Percentiles rank a stretch among this genome's conserved stretches.
Conservation (phyloP, 179 eudicot genomes). For the Dionaea muscipula region DNA sequence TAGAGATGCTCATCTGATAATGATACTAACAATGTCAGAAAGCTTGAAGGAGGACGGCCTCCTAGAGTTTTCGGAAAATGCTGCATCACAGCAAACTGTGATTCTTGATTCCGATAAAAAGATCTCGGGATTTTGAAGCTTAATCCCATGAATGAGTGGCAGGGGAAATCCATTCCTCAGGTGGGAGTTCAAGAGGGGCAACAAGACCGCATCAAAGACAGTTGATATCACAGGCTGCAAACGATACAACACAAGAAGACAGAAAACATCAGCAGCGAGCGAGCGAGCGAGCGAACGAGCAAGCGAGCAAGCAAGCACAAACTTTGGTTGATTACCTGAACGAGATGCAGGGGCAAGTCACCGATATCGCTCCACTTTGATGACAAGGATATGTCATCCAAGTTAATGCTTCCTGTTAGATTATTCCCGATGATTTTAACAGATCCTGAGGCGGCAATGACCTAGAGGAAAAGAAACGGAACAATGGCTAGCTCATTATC, state of each 20-base stretch:
- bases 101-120: slow-evolving; percentile 22
- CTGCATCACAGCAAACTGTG: slow-evolving; percentile 25
- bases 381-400: slow-evolving; percentile 43
- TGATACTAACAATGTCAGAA: too few relatives aligned
- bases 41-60: too few relatives aligned
- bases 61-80: slow-evolving; percentile 11
- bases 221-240: slow-evolving; percentile 30
- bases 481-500: not conserved
- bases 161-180: slow-evolving; percentile 28
- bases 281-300: not conserved
- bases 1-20: too few relatives aligned
- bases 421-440: slow-evolving; percentile 49
- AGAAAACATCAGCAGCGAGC: not conserved
- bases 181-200: slow-evolving; percentile 23
- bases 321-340: slow-evolving; percentile 21
- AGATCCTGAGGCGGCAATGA: slow-evolving; percentile 45
- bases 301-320: not conserved
- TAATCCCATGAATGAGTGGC: slow-evolving; percentile 33
- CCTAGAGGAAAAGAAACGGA: slow-evolving; percentile 39
- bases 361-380: slow-evolving; percentile 66
- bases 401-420: slow-evolving; percentile 40
- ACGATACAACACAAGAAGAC: not conserved
- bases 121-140: slow-evolving; percentile 25
- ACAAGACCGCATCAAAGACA: slow-evolving; percentile 18
- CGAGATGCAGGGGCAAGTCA: slow-evolving; percentile 18